A percentile compares a stretch with the other conserved stretches of the same genome.
Evolutionary conservation across 2,329 filamentous ascomycete genomes (phyloP).

Genomic region (Aspergillus uvarum): DNA sequence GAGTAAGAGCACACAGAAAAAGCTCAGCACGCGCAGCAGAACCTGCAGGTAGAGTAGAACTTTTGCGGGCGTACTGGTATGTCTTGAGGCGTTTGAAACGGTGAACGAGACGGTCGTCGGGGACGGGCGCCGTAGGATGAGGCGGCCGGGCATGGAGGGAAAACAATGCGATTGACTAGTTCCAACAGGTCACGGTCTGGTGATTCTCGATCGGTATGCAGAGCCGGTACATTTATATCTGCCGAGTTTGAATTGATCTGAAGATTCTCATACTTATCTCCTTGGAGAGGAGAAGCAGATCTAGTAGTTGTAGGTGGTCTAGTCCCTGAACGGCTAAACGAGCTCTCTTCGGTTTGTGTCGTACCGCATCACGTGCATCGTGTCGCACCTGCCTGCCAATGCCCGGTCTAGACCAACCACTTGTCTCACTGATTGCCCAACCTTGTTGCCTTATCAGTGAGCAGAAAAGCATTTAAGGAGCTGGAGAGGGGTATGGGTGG

Average conservation of each 20-base stretch:
- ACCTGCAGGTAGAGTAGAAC: conserved; percentile 46
- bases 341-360: conserved; percentile 3
- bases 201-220: neutral
- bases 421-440: conserved; percentile 21
- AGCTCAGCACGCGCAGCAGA: conserved; percentile 46
- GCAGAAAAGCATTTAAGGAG: conserved; percentile 41
- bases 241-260: neutral
- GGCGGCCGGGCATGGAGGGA: conserved; percentile 58
- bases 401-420: conserved; percentile 13
- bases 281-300: neutral
- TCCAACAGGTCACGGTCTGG: neutral
- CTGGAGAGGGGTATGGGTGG: conserved; percentile 11
- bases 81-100: conserved; percentile 72
- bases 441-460: conserved; percentile 9
- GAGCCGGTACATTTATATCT: neutral
- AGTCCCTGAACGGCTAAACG: conserved; percentile 11
- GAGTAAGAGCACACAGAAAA: conserved; percentile 41
- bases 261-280: neutral
- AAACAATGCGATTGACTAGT: neutral
- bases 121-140: conserved; percentile 57
- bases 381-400: conserved; percentile 14
- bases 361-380: conserved; percentile 28
- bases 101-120: conserved; percentile 91
- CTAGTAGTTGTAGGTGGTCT: neutral
- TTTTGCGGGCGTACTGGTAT: conserved; percentile 48